phyloP scores from a whole-genome alignment of 2,329 filamentous ascomycete genomes.

The Dothistroma pini region DNA sequence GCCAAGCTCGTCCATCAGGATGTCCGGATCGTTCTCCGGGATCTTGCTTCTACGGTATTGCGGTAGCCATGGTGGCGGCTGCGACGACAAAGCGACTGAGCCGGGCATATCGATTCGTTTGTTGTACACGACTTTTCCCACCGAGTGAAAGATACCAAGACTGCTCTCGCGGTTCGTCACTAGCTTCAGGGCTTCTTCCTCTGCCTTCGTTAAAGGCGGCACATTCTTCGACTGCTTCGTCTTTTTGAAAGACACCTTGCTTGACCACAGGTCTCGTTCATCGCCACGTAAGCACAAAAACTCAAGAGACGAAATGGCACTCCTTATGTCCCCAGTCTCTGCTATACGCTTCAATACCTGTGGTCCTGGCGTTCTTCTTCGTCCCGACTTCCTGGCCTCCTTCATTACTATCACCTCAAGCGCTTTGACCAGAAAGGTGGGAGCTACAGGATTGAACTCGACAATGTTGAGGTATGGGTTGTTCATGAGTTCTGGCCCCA shows the following conservation, averaged over 20 bases:
- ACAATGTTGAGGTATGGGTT: slow-evolving; percentile 77
- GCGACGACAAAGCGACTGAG: slow-evolving; percentile 33
- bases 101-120: slow-evolving; percentile 65
- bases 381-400: slow-evolving; percentile 73
- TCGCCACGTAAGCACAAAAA: slow-evolving; percentile 86
- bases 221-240: slow-evolving; percentile 59
- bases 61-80: slow-evolving; percentile 47
- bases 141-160: slow-evolving; percentile 90
- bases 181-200: slow-evolving; percentile 73
- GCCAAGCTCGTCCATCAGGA: slow-evolving; percentile 86
- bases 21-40: slow-evolving; percentile 53
- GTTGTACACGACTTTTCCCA: slow-evolving; percentile 95
- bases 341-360: slow-evolving; percentile 73
- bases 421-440: slow-evolving; percentile 79
- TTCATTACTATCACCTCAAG: slow-evolving; percentile 78
- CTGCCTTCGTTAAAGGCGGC: slow-evolving; percentile 66
- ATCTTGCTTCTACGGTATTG: slow-evolving; percentile 43
- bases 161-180: slow-evolving; percentile 85
- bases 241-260: slow-evolving; percentile 68
- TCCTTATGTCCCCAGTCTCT: slow-evolving; percentile 87
- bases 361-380: slow-evolving; percentile 71
- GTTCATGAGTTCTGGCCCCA: slow-evolving; percentile 79
- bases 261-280: slow-evolving; percentile 68
- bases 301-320: slow-evolving; percentile 85
- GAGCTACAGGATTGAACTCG: slow-evolving; percentile 90